A percentile compares a stretch with the other conserved stretches of the same genome.
Conservation (phyloP, 495 filamentous ascomycete species). For the Penicillium angulare region DNA sequence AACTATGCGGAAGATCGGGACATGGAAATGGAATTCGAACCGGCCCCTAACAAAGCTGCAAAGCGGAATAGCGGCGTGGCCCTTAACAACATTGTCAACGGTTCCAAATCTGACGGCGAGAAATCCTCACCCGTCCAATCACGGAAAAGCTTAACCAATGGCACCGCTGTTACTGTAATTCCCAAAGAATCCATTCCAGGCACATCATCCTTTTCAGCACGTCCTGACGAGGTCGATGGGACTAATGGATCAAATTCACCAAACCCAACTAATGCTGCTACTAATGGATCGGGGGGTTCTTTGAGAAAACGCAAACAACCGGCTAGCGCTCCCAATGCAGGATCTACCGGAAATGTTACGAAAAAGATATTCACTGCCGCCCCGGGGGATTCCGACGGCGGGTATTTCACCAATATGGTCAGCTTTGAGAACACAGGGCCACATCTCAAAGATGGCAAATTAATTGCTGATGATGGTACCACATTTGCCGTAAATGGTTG, state of each 20-base stretch:
- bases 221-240: constrained; percentile 39
- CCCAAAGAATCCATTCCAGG: constrained; percentile 61
- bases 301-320: constrained; percentile 81
- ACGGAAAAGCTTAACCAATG: constrained; percentile 44
- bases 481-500: constrained; percentile 81
- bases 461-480: constrained; percentile 89
- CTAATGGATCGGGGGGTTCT: no score
- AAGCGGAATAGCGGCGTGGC: constrained; percentile 39
- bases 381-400: constrained; percentile 36
- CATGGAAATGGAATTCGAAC: constrained; percentile 77
- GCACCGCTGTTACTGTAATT: constrained; percentile 27
- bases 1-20: constrained; percentile 99
- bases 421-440: constrained; percentile 72
- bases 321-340: constrained; percentile 45
- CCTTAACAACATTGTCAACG: constrained; percentile 28
- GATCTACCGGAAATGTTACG: constrained; percentile 32
- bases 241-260: no score
- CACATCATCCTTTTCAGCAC: constrained; percentile 60
- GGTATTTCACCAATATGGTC: constrained; percentile 72
- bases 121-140: constrained; percentile 38
- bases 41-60: constrained; percentile 44
- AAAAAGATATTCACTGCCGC: constrained; percentile 47
- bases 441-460: constrained; percentile 69
- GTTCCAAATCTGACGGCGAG: constrained; percentile 39
- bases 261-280: no score